Conservation (phyloP, 148 eudicot genomes). For the Dysphania ambrosioides region DNA sequence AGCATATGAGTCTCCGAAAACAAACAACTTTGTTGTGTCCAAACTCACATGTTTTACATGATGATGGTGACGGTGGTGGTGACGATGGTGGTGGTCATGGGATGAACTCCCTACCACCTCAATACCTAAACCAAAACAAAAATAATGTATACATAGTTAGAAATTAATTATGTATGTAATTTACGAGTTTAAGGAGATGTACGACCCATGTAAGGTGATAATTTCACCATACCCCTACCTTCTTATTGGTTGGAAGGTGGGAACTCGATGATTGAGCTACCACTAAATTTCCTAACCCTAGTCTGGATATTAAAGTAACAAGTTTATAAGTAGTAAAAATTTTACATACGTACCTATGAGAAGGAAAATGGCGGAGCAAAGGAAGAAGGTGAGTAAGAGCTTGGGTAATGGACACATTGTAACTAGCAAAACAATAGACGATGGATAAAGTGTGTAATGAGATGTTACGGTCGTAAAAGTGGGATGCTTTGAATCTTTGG, state of each 20-base stretch:
- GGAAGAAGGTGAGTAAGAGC: constrained; percentile 9
- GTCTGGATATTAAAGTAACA: too few relatives aligned
- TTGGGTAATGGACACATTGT: constrained; percentile 16
- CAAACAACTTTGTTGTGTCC: constrained; percentile 50
- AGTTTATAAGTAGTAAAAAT: too few relatives aligned
- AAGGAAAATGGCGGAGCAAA: constrained; percentile 8
- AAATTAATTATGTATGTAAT: background rate
- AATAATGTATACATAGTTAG: background rate
- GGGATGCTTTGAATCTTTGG: constrained; percentile 17
- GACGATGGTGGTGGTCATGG: background rate
- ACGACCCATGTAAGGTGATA: too few relatives aligned
- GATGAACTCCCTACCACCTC: constrained; percentile 13
- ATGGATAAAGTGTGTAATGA: background rate
- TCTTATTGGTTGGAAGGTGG: background rate
- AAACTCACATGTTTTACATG: background rate
- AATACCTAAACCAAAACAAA: background rate
- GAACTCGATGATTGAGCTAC: background rate
- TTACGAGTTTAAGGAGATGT: too few relatives aligned
- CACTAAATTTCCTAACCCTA: background rate
- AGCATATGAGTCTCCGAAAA: constrained; percentile 88
- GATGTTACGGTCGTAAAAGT: constrained; percentile 7
- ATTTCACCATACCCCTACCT: background rate
- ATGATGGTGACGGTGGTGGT: background rate
- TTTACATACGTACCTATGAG: constrained; percentile 16
- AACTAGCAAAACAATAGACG: background rate